Percentiles rank a stretch among this genome's conserved stretches.
These are phyloP conservation scores for Closterium sp. DNA, from an alignment of 139 green algal species.

Conservation along the genomic window DNA sequence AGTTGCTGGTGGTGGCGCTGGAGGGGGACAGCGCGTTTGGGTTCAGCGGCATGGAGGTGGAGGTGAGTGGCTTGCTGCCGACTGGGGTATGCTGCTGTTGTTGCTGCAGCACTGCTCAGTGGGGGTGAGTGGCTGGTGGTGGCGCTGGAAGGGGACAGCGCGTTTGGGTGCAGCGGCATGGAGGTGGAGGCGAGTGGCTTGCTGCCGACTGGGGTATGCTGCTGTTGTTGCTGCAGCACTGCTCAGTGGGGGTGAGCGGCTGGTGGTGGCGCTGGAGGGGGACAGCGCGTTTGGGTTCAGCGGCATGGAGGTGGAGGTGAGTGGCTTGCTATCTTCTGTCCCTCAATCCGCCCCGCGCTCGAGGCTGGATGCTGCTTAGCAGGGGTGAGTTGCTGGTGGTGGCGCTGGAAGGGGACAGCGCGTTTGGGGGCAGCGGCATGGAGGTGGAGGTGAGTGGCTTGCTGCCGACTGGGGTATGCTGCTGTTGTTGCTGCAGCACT, in stretches of 20 bases:
- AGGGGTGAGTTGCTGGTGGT: slow-evolving; percentile 69
- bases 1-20: slow-evolving; percentile 61
- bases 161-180: slow-evolving; percentile 79
- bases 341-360: slow-evolving; percentile 56
- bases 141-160: slow-evolving; percentile 77
- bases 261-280: slow-evolving; percentile 52
- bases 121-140: slow-evolving; percentile 58
- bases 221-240: too few relatives aligned
- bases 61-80: slow-evolving; percentile 51
- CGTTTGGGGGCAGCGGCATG: too few relatives aligned
- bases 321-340: too few relatives aligned
- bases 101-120: not conserved
- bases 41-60: too few relatives aligned
- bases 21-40: too few relatives aligned
- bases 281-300: too few relatives aligned
- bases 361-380: slow-evolving; percentile 73
- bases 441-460: too few relatives aligned
- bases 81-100: slow-evolving; percentile 70
- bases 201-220: slow-evolving; percentile 68
- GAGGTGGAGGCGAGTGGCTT: slow-evolving; percentile 63
- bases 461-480: slow-evolving; percentile 65
- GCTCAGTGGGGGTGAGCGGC: slow-evolving; percentile 69
- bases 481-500: slow-evolving; percentile 54
- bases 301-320: too few relatives aligned
- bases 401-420: too few relatives aligned